phyloP scores from a whole-genome alignment of 1,139 yeast genomes.

The Saccharomyces hybrid region DNA sequence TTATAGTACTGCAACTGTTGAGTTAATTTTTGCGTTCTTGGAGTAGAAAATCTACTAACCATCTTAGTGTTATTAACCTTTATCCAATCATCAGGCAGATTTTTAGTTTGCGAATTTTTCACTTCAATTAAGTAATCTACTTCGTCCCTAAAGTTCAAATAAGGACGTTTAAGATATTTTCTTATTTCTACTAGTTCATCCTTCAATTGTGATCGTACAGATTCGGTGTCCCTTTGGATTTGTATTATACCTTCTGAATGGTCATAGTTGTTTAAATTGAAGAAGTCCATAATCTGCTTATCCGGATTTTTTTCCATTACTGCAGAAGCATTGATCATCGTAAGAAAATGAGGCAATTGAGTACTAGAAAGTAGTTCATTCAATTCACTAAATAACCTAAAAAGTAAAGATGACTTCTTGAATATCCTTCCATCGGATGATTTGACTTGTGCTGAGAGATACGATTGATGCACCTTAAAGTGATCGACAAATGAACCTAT shows the following conservation, averaged over 20 bases:
- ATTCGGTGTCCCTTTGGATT: constrained; percentile 39
- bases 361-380: constrained; percentile 16
- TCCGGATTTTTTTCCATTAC: constrained; percentile 42
- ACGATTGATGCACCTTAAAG: constrained; percentile 29
- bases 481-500: constrained; percentile 35
- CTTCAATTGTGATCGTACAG: constrained; percentile 38
- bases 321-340: constrained; percentile 55
- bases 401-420: constrained; percentile 29
- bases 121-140: constrained; percentile 72
- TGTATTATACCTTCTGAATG: constrained; percentile 38
- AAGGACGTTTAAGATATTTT: constrained; percentile 47
- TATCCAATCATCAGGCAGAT: constrained; percentile 67
- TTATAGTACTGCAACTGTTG: constrained; percentile 53
- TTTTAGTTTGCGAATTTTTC: constrained; percentile 47
- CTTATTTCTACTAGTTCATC: constrained; percentile 45
- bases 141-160: constrained; percentile 49
- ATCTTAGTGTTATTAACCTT: constrained; percentile 65
- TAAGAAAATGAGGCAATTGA: constrained; percentile 33
- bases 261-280: constrained; percentile 38
- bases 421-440: constrained; percentile 19
- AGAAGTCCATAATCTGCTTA: constrained; percentile 46
- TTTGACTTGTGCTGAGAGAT: constrained; percentile 19
- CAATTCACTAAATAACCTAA: constrained; percentile 30
- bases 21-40: constrained; percentile 44
- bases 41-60: constrained; percentile 67